A percentile compares a stretch with the other conserved stretches of the same genome.
Evolutionary conservation across 2,329 filamentous ascomycete genomes (phyloP).

Genomic region (Penicillium sp.): DNA sequence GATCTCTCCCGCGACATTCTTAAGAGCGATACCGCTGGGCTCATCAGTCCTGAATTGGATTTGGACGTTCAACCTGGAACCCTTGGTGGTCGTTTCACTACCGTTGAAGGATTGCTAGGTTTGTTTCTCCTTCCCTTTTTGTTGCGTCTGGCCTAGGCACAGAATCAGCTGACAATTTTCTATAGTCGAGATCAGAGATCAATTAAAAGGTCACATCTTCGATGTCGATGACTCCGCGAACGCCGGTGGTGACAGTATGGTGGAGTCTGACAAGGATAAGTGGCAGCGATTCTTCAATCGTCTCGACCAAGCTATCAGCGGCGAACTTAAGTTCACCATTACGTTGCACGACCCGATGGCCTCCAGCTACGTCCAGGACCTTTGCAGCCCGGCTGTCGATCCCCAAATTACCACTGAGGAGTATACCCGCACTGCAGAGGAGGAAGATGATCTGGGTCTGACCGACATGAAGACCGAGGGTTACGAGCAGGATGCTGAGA

Average conservation of each 20-base stretch:
- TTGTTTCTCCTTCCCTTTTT: background rate
- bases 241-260: constrained; percentile 74
- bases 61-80: constrained; percentile 68
- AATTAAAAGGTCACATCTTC: constrained; percentile 85
- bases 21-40: constrained; percentile 87
- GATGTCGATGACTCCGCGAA: constrained; percentile 58
- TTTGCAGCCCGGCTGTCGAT: constrained; percentile 74
- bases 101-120: constrained; percentile 66
- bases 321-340: constrained; percentile 75
- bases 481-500: constrained; percentile 61
- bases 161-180: constrained; percentile 38
- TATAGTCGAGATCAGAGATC: constrained; percentile 84
- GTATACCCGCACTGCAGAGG: constrained; percentile 83
- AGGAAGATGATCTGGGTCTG: constrained; percentile 88
- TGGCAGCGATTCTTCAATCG: constrained; percentile 80
- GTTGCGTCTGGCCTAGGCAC: background rate
- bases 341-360: constrained; percentile 84
- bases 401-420: constrained; percentile 75
- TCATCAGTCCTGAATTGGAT: constrained; percentile 81
- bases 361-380: constrained; percentile 88
- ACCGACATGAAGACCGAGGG: constrained; percentile 89
- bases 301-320: constrained; percentile 73
- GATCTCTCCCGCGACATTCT: constrained; percentile 91
- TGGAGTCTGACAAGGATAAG: constrained; percentile 58
- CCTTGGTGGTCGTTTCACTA: constrained; percentile 92